Evolutionary conservation across 1,284 basidiomycete species (phyloP), one percentile per base, ranked within the genome.

Genomic region (Sphaerobolus stellatus): DNA sequence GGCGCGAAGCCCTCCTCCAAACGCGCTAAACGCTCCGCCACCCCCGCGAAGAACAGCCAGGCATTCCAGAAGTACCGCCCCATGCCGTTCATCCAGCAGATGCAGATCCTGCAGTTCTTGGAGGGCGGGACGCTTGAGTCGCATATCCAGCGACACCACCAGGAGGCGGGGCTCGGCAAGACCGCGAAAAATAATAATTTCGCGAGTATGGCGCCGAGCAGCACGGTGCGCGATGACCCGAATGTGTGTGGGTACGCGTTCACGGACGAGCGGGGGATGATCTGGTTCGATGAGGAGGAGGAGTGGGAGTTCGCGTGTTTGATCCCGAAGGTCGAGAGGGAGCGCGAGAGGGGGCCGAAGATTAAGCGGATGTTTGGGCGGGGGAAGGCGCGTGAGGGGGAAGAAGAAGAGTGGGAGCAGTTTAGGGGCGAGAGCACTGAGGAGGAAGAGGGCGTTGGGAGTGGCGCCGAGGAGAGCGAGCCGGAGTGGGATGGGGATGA

Each of bases 201-300:
- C 28, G 47, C 45, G 20, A 41, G 25, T 33, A 29, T 7, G 22
- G 30, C 24, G 9, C 31, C 30, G 2, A 31, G 45, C 4, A n/a
- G n/a, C n/a, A n/a, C n/a, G n/a, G n/a, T n/a, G n/a, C n/a, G n/a
- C n/a, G 18, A 9, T 16, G 24, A 27, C 24, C 33, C 45, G 20
- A 44, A 47, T 4, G n/a, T 38, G 20, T 44, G 43, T 36, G 51
- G 44, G 25, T 54, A 54, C 18, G 25, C 52, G 18, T 36, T 54
- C 36, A 49, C 52, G 3, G 52, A 54, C 28, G 52, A 54, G 24
- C 45, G 47, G 8, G 52, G 52, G 24, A 54, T 54, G 52, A 49
- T 54, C 6, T 54, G 52, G 52, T 54, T 54, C 25, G 52, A 54
- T 28, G 52, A 54, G 24, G 52, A 54, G 25, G 52, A 54, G 14